Conservation (phyloP, 179 eudicot genomes). For the Amaranthus tricolor region DNA sequence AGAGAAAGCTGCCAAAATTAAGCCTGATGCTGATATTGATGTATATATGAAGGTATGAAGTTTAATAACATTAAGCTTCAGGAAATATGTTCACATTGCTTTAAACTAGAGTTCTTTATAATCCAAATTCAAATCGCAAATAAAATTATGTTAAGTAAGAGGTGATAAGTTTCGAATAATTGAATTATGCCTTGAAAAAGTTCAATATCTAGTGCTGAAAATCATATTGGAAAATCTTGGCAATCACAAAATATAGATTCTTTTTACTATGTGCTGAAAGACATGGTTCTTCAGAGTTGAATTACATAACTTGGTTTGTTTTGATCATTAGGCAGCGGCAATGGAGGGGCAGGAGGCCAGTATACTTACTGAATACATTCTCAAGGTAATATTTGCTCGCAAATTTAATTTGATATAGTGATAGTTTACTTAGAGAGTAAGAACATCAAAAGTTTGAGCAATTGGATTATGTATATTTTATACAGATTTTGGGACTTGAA, state of each 20-base stretch:
- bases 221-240: not conserved
- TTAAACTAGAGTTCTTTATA: too few relatives aligned
- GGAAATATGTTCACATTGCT: too few relatives aligned
- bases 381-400: constrained; percentile 48
- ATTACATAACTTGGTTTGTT: not conserved
- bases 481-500: constrained; percentile 77
- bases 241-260: too few relatives aligned
- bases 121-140: too few relatives aligned
- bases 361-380: constrained; percentile 70
- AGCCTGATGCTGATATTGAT: constrained; percentile 42
- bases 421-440: not conserved
- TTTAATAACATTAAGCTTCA: not conserved
- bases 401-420: not conserved
- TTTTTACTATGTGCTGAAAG: too few relatives aligned
- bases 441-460: constrained; percentile 2
- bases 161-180: too few relatives aligned
- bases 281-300: not conserved
- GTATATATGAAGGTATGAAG: constrained; percentile 39
- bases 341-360: constrained; percentile 68
- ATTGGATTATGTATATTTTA: not conserved
- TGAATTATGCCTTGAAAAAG: not conserved
- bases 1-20: constrained; percentile 72
- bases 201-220: not conserved
- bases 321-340: constrained; percentile 49
- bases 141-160: too few relatives aligned